These are phyloP conservation scores for Leptographium procerum DNA, from an alignment of 2,329 filamentous ascomycete genomes.

Conservation along the genomic window DNA sequence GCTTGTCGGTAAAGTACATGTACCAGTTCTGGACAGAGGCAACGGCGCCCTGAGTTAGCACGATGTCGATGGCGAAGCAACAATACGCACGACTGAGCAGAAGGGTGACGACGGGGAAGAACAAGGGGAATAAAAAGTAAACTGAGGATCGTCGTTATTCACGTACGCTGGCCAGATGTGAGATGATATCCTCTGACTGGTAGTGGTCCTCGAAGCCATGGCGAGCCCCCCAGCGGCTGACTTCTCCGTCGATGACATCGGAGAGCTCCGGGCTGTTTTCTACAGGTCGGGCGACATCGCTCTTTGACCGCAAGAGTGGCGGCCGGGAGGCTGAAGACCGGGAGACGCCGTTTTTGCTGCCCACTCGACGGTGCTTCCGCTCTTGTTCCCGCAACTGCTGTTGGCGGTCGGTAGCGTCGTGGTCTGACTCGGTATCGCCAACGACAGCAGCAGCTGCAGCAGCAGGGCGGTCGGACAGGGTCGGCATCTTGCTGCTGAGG, in stretches of 20 bases:
- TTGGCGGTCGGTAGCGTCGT: background rate
- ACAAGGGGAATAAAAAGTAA: constrained; percentile 3
- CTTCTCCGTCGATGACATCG: constrained; percentile 18
- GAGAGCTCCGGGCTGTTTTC: constrained; percentile 21
- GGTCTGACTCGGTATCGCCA: constrained; percentile 17
- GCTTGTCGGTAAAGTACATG: constrained; percentile 99
- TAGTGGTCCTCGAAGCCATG: constrained; percentile 93
- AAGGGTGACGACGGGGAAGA: background rate
- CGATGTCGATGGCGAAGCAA: background rate
- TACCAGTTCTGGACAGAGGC: constrained; percentile 69
- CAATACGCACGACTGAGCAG: background rate
- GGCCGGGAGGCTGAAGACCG: constrained; percentile 28
- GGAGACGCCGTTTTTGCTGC: constrained; percentile 1
- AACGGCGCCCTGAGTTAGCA: background rate
- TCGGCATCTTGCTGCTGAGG: constrained; percentile 20
- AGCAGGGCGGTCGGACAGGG: constrained; percentile 16
- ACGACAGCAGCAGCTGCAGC: background rate
- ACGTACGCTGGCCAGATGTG: constrained; percentile 68
- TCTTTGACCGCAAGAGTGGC: constrained; percentile 44
- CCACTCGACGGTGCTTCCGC: constrained; percentile 11
- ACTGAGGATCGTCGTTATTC: no score
- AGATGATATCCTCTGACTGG: constrained; percentile 80
- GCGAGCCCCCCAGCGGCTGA: constrained; percentile 43
- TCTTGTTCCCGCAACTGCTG: constrained; percentile 17
- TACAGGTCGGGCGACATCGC: constrained; percentile 35